Evolutionary conservation across 2,329 filamentous ascomycete species (phyloP), one percentile per base, ranked within the genome.

Genomic region (Lecanoromycetidae sp.): DNA sequence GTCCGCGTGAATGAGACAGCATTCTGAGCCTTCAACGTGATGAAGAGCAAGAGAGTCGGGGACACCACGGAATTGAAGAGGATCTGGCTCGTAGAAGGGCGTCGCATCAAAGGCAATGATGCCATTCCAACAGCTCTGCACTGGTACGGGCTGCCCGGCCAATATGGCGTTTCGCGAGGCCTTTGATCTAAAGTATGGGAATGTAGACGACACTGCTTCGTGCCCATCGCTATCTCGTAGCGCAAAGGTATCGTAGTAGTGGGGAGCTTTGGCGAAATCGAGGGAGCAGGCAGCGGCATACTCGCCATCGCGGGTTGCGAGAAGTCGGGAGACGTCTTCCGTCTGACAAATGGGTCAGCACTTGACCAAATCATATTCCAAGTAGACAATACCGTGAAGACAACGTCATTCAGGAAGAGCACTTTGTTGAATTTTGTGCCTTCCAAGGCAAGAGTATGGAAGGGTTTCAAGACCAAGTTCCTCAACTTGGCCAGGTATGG

Each of bases 231-330:
- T 65, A 56, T 87, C 83, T 12, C 83, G 71, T 17, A 80, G 76
- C 1, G 82, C 83, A 60, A 84, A 87, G 0, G 80, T 77, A 60
- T 87, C 84, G 61, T 87, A 87, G 59, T 79, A 84, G 33, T 75
- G 70, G 52, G 82, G 76, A 0, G 79, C 76, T 46, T 75, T 73
- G 52, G 78, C 75, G 56, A 80, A 86, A 63, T 87, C 83, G 29
- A 84, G 65, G 0, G 80, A 80, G 57, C 83, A 87, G 3, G 79
- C 80, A 0, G 82, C 78, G 3, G 79, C 75, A 55, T 85, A 87
- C 13, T 66, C 57, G 5, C 72, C 69, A 13, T 63, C 55, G 55
- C 79, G 76, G 2, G 77, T 82, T 40, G 70, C 71, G 51, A 86
- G 64, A 13, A 81, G 64, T 19, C 72, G 67, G 5, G 71, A 61